Conservation (phyloP, 768 basidiomycete genomes). For the Termitomyces sp. region DNA sequence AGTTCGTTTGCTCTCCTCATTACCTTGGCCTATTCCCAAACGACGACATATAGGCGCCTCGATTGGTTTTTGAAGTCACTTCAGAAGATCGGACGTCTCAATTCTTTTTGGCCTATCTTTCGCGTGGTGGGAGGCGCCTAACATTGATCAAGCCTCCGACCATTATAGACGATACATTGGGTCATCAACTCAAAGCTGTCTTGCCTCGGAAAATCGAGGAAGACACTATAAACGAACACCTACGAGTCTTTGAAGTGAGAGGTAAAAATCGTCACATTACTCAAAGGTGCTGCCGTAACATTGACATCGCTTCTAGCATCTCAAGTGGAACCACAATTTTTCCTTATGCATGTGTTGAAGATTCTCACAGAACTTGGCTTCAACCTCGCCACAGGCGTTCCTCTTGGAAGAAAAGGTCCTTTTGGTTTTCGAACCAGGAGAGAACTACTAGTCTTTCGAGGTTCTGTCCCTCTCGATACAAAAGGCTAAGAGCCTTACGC, state of each 20-base stretch:
- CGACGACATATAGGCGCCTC: constrained; percentile 37
- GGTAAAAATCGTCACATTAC: constrained; percentile 14
- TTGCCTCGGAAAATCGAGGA: constrained; percentile 35
- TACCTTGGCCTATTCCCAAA: constrained; percentile 2
- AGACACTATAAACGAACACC: constrained; percentile 44
- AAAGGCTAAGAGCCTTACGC: neutral
- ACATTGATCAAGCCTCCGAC: constrained; percentile 43
- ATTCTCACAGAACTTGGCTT: constrained; percentile 55
- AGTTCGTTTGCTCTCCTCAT: constrained; percentile 30
- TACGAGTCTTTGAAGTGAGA: constrained; percentile 55
- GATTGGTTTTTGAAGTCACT: constrained; percentile 62
- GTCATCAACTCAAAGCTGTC: constrained; percentile 32
- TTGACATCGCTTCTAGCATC: constrained; percentile 24
- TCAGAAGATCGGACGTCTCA: constrained; percentile 43
- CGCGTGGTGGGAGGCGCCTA: constrained; percentile 55
- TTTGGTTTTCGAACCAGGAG: constrained; percentile 41
- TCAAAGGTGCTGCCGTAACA: neutral
- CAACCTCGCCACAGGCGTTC: constrained; percentile 64
- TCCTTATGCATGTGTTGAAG: constrained; percentile 61
- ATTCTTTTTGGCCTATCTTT: constrained; percentile 68
- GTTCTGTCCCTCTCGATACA: constrained; percentile 21
- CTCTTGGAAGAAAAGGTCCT: constrained; percentile 47
- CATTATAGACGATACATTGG: constrained; percentile 37
- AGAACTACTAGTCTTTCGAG: constrained; percentile 67
- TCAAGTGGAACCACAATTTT: constrained; percentile 48